A percentile compares a stretch with the other conserved stretches of the same genome.
Conservation (phyloP, 495 filamentous ascomycete species). For the Neurospora hispaniola region DNA sequence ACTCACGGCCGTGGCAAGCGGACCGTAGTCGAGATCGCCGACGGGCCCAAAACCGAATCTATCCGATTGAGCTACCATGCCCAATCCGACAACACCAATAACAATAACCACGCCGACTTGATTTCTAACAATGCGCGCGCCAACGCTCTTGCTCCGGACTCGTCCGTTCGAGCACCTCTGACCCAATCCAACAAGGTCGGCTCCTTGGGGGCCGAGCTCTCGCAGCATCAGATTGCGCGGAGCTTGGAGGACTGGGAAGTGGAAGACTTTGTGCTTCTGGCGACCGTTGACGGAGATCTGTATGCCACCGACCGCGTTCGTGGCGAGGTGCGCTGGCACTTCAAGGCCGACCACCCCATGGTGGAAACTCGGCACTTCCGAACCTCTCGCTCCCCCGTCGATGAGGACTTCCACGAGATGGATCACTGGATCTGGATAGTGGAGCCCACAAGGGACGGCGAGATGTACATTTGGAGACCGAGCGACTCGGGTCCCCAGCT, state of each 20-base stretch:
- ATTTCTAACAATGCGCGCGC: slow-evolving; percentile 76
- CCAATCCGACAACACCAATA: slow-evolving; percentile 6
- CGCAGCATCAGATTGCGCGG: slow-evolving; percentile 79
- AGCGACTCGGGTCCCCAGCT: slow-evolving; percentile 57
- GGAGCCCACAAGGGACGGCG: slow-evolving; percentile 80
- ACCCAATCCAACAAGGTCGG: slow-evolving; percentile 51
- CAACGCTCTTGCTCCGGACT: slow-evolving; percentile 86
- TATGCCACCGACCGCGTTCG: slow-evolving; percentile 86
- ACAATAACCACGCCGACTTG: slow-evolving; percentile 27
- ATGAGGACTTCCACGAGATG: slow-evolving; percentile 48
- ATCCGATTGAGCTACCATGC: neutral
- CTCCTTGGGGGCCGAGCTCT: slow-evolving; percentile 49
- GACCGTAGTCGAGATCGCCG: slow-evolving; percentile 8
- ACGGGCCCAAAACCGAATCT: slow-evolving; percentile 2
- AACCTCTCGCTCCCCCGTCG: slow-evolving; percentile 51
- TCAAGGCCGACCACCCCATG: slow-evolving; percentile 73
- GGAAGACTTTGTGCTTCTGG: slow-evolving; percentile 98
- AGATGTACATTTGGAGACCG: slow-evolving; percentile 78
- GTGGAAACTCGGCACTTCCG: slow-evolving; percentile 82
- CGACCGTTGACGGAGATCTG: slow-evolving; percentile 96
- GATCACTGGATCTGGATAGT: slow-evolving; percentile 94
- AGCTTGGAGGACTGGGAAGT: slow-evolving; percentile 97
- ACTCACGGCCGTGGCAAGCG: slow-evolving; percentile 17
- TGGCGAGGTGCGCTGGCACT: slow-evolving; percentile 71
- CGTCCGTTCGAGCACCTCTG: slow-evolving; percentile 71